Conservation (phyloP, 2,329 filamentous ascomycete genomes). For the Pleurostoma richardsiae region DNA sequence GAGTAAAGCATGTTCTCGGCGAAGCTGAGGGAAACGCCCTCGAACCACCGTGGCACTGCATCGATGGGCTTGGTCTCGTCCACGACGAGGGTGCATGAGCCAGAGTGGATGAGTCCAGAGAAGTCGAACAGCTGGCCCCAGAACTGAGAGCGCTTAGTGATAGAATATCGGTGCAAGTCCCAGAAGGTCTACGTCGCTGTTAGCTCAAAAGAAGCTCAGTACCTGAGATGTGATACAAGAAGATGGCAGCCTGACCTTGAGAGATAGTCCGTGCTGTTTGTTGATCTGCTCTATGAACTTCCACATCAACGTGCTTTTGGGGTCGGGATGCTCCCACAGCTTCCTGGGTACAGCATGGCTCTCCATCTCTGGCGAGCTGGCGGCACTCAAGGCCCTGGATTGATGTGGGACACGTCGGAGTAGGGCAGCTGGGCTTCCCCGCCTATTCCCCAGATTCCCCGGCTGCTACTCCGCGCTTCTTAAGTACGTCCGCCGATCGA, state of each 20-base stretch:
- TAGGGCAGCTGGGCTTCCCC: too few relatives aligned
- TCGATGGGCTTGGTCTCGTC: constrained; percentile 69
- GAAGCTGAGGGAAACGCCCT: constrained; percentile 69
- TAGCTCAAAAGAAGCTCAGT: background rate
- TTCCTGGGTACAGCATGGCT: constrained; percentile 43
- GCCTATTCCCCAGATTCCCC: too few relatives aligned
- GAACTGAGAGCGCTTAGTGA: constrained; percentile 56
- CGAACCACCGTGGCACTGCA: constrained; percentile 70
- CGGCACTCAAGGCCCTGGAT: too few relatives aligned
- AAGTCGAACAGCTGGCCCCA: constrained; percentile 60
- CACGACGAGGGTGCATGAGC: constrained; percentile 54
- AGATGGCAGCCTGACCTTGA: constrained; percentile 42
- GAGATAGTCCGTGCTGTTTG: constrained; percentile 43
- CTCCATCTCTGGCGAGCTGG: constrained; percentile 1
- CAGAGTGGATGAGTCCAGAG: constrained; percentile 57
- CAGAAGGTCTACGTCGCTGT: constrained; percentile 49
- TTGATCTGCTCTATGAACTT: constrained; percentile 64
- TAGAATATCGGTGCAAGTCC: constrained; percentile 67
- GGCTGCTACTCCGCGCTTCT: too few relatives aligned
- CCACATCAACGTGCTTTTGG: constrained; percentile 59
- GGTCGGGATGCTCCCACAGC: constrained; percentile 63
- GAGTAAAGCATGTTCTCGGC: constrained; percentile 76
- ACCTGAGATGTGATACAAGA: background rate
- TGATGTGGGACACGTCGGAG: too few relatives aligned
- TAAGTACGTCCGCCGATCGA: too few relatives aligned